Base-by-base conservation (phyloP, 2,329 filamentous ascomycete species). In the Sordariomycetes sp. region DNA sequence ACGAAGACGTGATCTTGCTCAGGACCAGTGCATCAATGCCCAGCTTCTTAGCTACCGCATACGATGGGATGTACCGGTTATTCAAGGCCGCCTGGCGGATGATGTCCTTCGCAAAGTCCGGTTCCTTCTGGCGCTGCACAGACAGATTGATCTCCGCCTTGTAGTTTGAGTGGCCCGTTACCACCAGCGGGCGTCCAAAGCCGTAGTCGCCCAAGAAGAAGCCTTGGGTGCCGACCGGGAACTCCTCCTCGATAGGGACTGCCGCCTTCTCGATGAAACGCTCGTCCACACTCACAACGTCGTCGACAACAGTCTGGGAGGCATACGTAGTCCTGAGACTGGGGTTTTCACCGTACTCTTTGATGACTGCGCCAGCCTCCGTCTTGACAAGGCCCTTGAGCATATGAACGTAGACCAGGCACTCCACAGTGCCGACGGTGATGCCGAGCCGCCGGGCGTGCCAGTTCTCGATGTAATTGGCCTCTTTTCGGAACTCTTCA, bases 201-300 rank as follows among this genome's bases (percentile, higher is more conserved):
- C 90, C 90, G 72, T 88, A 95, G 43, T 97, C 92, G 53, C 94
- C 94, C 2, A 99, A 76, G 77, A 96, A 97, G 75, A 99, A 99
- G 1, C 89, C 91, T 59, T 87, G 83, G 1, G 90, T 89, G 46
- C 85, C 87, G 58, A 86, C 73, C 0, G 94, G 92, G 62, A 97
- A 97, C 67, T 99, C 94, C 69, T 97, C 86, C 64, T 92, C 88
- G 37, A 99, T 87, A 1, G 93, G 88, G 5, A 96, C 68, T n/a
- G 94, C 92, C 14, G 81, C 86, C 65, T 86, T 88, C 73, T 99
- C 94, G 57, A 97, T 82, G 73, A 99, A 99, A 25, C 94, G 89
- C 69, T 90, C 85, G 68, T 99, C 94, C 65, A 92, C 88, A 68
- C 93, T 96, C 65, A 91, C 75, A 50, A 97, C 93, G 61, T 90